A percentile compares a stretch with the other conserved stretches of the same genome.
These are phyloP conservation scores for Petunia hybrid DNA, from an alignment of 305 asterid species.

Conservation along the genomic window DNA sequence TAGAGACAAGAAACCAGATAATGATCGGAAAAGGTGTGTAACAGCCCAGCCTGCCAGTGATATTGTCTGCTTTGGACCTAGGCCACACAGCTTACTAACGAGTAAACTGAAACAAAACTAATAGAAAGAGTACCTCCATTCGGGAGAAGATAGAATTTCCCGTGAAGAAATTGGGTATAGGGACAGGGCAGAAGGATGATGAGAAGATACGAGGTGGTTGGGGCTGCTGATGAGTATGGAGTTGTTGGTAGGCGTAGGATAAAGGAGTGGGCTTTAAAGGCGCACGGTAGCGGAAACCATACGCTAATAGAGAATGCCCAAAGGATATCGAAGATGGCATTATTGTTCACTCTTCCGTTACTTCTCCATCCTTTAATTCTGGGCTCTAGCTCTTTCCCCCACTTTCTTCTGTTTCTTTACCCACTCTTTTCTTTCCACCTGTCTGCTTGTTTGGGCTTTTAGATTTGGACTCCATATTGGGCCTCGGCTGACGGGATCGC, in stretches of 20 bases:
- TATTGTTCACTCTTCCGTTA: conserved; percentile 12
- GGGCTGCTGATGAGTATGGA: conserved; percentile 38
- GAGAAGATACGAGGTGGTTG: conserved; percentile 33
- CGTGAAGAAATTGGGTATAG: conserved; percentile 46
- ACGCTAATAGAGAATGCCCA: conserved; percentile 38
- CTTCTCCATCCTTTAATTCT: conserved; percentile 22
- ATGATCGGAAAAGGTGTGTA: neutral
- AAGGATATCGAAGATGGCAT: conserved; percentile 34
- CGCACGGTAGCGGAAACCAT: conserved; percentile 61
- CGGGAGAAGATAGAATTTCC: conserved; percentile 69
- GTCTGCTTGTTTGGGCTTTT: conserved; percentile 5
- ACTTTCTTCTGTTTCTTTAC: neutral
- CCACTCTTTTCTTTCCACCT: neutral
- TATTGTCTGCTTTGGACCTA: no score
- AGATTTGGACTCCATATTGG: neutral
- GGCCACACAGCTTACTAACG: neutral
- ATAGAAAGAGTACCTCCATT: conserved; percentile 68
- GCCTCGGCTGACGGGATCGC: neutral
- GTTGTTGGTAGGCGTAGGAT: conserved; percentile 41
- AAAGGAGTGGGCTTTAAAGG: conserved; percentile 41
- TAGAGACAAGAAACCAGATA: neutral
- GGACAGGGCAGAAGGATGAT: conserved; percentile 45
- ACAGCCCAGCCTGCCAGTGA: no score
- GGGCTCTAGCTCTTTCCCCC: neutral
- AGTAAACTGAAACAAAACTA: neutral